Evolutionary conservation across 2,329 filamentous ascomycete species (phyloP), one percentile per base, ranked within the genome.

Genomic region (Cladosporium sp.): DNA sequence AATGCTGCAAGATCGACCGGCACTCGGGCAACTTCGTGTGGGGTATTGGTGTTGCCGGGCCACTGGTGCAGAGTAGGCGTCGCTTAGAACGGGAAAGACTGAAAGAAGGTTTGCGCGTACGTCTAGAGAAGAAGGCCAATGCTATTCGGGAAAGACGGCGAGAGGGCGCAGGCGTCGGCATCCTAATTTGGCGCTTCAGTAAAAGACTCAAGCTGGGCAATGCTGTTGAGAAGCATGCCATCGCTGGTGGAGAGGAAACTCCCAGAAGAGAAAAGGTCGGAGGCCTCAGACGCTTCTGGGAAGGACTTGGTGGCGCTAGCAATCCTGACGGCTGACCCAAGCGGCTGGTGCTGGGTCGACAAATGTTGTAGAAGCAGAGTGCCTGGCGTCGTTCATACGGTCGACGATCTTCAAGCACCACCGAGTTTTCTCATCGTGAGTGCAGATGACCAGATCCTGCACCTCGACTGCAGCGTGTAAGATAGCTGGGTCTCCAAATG

Each of bases 1-100:
- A 91, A 75, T 90, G 87, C 72, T 85, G 74, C 68, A 69, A 71
- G 67, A 66, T 71, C 64, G 70, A 76, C 70, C 64, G 74, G 64
- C 60, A 72, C 58, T 74, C 74, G 67, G 76, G 75, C 41, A 72
- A 79, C 57, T 70, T 76, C 66, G 67, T 79, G 18, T 77, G 74
- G 74, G 75, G 73, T 44, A 64, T 67, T 38, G 71, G 70, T 72
- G 80, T 90, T 1, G 85, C 87, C 0, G 88, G 88, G 0, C 84
- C 81, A 0, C 78, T 91, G 38, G 85, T 90, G n/a, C 87, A 87
- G 32, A 83, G 83, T 69, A 86, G 86, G 72, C 81, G 86, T 65
- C 85, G 84, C 14, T 82, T 92, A 18, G 89, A 92, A 78, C 84
- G 85, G 70, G 88, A 91, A 78, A 82, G 83, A 67, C 81, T 92